These are phyloP conservation scores for Daldinia loculata DNA, from an alignment of 495 filamentous ascomycete species.

Conservation along the genomic window DNA sequence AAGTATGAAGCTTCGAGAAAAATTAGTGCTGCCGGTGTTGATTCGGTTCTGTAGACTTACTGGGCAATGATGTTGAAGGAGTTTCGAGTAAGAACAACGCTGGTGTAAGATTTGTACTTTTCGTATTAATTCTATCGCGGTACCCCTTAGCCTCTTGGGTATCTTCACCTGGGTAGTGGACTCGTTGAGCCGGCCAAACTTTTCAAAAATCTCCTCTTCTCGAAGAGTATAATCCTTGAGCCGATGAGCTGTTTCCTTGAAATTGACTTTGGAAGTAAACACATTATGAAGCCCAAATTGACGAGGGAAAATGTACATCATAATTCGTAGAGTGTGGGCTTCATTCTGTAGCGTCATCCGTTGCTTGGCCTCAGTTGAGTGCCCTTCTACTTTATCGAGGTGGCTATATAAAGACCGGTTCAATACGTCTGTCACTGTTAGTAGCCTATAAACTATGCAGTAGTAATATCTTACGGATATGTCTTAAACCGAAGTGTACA, in stretches of 20 bases:
- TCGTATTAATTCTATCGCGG: conserved; percentile 64
- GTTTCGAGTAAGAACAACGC: conserved; percentile 77
- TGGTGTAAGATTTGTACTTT: conserved; percentile 74
- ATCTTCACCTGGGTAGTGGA: conserved; percentile 52
- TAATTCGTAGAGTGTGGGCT: conserved; percentile 71
- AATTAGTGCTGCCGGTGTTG: neutral
- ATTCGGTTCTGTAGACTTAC: conserved; percentile 37
- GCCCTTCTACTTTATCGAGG: conserved; percentile 8
- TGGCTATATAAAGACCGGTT: conserved; percentile 70
- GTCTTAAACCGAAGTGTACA: conserved; percentile 76
- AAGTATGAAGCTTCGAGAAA: conserved; percentile 30
- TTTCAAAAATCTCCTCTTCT: conserved; percentile 77
- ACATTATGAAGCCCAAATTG: conserved; percentile 92
- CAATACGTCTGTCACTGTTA: conserved; percentile 72
- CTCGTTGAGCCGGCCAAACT: conserved; percentile 40
- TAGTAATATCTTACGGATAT: conserved; percentile 72
- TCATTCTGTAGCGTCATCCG: conserved; percentile 45
- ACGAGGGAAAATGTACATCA: conserved; percentile 93
- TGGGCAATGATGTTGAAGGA: conserved; percentile 86
- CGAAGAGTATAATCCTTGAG: conserved; percentile 85
- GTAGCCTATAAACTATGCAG: conserved; percentile 1
- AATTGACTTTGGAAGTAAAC: conserved; percentile 75
- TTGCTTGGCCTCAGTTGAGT: conserved; percentile 7
- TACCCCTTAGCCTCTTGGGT: conserved; percentile 81
- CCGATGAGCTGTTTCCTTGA: conserved; percentile 68